Percentiles rank a stretch among this genome's conserved stretches.
Conservation (phyloP, 2,329 filamentous ascomycete species). For the Botrytis sinoallii region DNA sequence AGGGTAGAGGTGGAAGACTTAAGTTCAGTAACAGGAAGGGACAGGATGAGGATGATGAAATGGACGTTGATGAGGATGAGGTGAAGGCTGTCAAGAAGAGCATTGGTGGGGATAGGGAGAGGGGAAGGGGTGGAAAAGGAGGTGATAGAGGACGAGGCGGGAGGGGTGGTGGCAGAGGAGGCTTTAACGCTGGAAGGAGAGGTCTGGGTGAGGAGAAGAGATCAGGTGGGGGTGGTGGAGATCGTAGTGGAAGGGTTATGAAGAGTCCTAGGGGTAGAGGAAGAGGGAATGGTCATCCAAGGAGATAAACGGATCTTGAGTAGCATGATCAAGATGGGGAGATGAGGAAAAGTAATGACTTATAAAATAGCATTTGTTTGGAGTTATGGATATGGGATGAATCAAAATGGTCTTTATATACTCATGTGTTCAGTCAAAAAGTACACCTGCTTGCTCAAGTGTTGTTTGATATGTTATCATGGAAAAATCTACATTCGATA, state of each 20-base stretch:
- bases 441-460: background rate
- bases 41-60: slow-evolving; percentile 53
- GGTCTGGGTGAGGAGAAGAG: slow-evolving; percentile 10
- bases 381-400: slow-evolving; percentile 8
- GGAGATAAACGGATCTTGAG: background rate
- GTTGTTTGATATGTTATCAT: background rate
- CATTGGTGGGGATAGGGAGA: slow-evolving; percentile 31
- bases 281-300: slow-evolving; percentile 21
- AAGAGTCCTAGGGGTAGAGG: slow-evolving; percentile 25
- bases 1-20: slow-evolving; percentile 64
- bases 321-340: background rate
- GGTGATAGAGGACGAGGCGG: slow-evolving; percentile 43
- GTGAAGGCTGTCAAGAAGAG: slow-evolving; percentile 52
- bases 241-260: slow-evolving; percentile 14
- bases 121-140: slow-evolving; percentile 42
- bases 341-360: background rate
- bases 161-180: slow-evolving; percentile 29
- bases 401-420: background rate
- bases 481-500: background rate
- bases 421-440: background rate
- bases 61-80: slow-evolving; percentile 47
- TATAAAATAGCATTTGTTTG: slow-evolving; percentile 2
- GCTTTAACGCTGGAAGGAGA: slow-evolving; percentile 29
- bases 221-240: background rate
- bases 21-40: slow-evolving; percentile 67